Evolutionary conservation across 768 basidiomycete genomes (phyloP).

Genomic region (Cystobasidium ongulense): DNA sequence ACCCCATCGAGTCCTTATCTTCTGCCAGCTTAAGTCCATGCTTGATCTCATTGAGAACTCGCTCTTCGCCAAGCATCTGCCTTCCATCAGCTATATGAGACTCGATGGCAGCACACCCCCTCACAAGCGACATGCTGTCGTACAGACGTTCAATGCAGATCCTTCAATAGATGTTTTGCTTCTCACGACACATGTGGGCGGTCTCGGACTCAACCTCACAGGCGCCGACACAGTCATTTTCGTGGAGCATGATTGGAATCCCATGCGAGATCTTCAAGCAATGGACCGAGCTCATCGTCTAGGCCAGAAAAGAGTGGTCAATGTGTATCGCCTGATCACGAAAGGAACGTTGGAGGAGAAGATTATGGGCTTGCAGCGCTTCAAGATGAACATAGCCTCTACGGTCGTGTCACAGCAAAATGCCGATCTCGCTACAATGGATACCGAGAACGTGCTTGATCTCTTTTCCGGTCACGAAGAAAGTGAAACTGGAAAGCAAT

Average conservation of each 20-base stretch:
- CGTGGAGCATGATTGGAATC: constrained; percentile 99
- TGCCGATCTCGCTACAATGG: constrained; percentile 85
- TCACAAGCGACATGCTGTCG: constrained; percentile 88
- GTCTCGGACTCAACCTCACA: constrained; percentile 86
- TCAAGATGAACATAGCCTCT: constrained; percentile 96
- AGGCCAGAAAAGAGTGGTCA: constrained; percentile 97
- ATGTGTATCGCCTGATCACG: constrained; percentile 93
- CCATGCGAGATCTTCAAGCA: constrained; percentile 98
- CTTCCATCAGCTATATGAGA: constrained; percentile 95
- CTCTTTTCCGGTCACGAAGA: constrained; percentile 54
- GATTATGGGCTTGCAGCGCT: constrained; percentile 99
- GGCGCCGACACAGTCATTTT: constrained; percentile 99
- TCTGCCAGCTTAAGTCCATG: constrained; percentile 99
- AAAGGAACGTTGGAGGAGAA: constrained; percentile 97
- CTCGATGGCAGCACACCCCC: constrained; percentile 87
- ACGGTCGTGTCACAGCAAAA: constrained; percentile 97
- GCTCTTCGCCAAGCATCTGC: constrained; percentile 84
- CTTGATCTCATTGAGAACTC: constrained; percentile 92
- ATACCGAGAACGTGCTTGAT: constrained; percentile 91
- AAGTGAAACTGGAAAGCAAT: not conserved
- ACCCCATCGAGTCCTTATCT: constrained; percentile 96
- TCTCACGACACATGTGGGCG: constrained; percentile 93
- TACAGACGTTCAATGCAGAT: constrained; percentile 96
- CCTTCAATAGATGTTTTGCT: constrained; percentile 94
- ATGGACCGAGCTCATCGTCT: constrained; percentile 99